Conservation (phyloP, 2,329 filamentous ascomycete genomes). For the Emergomyces africanus region DNA sequence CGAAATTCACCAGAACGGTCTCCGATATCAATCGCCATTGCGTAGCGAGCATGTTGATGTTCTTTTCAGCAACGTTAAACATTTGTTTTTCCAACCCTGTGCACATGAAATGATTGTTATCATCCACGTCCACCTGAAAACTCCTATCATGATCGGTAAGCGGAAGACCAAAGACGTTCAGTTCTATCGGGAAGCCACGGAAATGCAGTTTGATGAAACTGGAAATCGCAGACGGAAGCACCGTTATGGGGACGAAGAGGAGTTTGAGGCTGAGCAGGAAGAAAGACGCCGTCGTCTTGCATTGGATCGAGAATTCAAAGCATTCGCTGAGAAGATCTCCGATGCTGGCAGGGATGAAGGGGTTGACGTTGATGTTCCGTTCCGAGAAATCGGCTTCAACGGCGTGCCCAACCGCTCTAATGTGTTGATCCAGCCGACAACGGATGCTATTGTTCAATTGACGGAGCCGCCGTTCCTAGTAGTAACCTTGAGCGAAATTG, state of each 20-base stretch:
- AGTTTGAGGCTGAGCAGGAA: conserved; percentile 97
- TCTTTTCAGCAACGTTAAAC: conserved; percentile 95
- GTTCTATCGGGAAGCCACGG: conserved; percentile 94
- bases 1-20: conserved; percentile 98
- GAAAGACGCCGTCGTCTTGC: conserved; percentile 83
- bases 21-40: conserved; percentile 77
- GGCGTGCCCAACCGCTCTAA: conserved; percentile 94
- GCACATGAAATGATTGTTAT: conserved; percentile 94
- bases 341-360: conserved; percentile 86
- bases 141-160: conserved; percentile 95
- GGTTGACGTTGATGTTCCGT: conserved; percentile 89
- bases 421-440: conserved; percentile 89
- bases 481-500: conserved; percentile 87
- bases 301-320: conserved; percentile 90
- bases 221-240: conserved; percentile 97
- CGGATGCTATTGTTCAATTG: conserved; percentile 91
- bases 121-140: conserved; percentile 95
- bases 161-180: conserved; percentile 99
- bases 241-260: conserved; percentile 93
- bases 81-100: conserved; percentile 97
- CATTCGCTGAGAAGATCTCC: conserved; percentile 93
- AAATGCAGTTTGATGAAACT: conserved; percentile 98
- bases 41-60: conserved; percentile 80
- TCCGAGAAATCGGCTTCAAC: conserved; percentile 91
- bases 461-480: conserved; percentile 97